Conservation (phyloP, 768 basidiomycete species). For the Psilocybe tampanensis region DNA sequence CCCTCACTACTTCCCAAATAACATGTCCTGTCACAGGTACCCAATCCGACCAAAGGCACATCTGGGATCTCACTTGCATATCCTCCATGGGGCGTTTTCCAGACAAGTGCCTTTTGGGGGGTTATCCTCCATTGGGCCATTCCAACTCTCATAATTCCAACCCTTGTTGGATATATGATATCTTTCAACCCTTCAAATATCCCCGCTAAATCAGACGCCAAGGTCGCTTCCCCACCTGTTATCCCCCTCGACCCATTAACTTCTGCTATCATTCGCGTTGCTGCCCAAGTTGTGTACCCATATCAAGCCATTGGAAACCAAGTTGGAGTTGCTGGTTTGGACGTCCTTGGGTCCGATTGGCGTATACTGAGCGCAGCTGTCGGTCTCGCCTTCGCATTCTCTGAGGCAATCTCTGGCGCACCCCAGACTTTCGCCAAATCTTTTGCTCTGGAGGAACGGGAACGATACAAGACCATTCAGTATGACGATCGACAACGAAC, state of each 20-base stretch:
- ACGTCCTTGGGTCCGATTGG: conserved; percentile 57
- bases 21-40: conserved; percentile 24
- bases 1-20: background rate
- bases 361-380: conserved; percentile 58
- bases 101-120: conserved; percentile 50
- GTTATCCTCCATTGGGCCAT: conserved; percentile 64
- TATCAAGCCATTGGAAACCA: conserved; percentile 32
- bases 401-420: conserved; percentile 59
- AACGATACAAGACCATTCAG: background rate
- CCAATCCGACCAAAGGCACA: conserved; percentile 25
- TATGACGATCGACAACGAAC: conserved; percentile 10
- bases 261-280: conserved; percentile 64
- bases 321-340: conserved; percentile 39
- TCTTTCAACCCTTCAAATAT: conserved; percentile 54
- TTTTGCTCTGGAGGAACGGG: conserved; percentile 27
- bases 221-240: conserved; percentile 5
- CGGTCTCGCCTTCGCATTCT: conserved; percentile 65
- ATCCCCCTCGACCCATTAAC: conserved; percentile 62
- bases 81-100: conserved; percentile 48
- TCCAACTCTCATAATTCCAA: conserved; percentile 62
- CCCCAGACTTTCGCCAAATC: conserved; percentile 39
- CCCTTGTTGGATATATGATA: conserved; percentile 56
- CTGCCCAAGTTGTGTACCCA: conserved; percentile 61
- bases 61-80: conserved; percentile 35
- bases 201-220: conserved; percentile 1